Percentiles rank a stretch among this genome's conserved stretches.
Evolutionary conservation across 139 green algal genomes (phyloP).

Genomic region (Coccomyxa sp.): DNA sequence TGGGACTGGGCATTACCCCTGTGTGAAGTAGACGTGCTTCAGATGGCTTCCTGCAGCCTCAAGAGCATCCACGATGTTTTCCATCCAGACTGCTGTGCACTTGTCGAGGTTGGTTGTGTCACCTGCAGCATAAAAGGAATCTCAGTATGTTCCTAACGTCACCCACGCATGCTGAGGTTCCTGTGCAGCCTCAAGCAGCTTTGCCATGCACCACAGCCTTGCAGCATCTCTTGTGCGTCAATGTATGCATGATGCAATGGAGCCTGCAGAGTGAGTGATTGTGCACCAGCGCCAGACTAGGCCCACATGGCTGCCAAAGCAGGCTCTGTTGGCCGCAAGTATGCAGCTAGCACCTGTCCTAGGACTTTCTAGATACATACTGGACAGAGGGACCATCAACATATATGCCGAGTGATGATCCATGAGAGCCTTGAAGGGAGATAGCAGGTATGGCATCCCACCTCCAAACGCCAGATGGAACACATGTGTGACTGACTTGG

Average conservation of each 20-base stretch:
- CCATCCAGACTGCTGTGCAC: neutral
- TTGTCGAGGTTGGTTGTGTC: neutral
- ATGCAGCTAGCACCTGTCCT: no score
- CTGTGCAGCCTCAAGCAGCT: no score
- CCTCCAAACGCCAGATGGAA: neutral
- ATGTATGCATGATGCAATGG: neutral
- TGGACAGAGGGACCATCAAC: no score
- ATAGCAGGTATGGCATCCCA: no score
- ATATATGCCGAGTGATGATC: no score
- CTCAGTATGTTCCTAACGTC: neutral
- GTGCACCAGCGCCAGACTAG: no score
- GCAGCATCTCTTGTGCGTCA: neutral
- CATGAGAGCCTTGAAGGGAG: no score
- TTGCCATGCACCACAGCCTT: no score
- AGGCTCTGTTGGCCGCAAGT: no score
- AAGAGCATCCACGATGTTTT: neutral
- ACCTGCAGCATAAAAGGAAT: neutral
- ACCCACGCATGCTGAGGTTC: neutral
- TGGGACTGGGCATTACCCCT: neutral
- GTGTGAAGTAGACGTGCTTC: slow-evolving; percentile 5
- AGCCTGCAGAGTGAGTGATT: no score
- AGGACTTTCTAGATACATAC: no score
- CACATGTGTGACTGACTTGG: neutral
- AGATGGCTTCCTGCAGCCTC: neutral
- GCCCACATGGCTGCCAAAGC: no score